Conservation (phyloP, 495 filamentous ascomycete species). For the Penicillium tannophilum region DNA sequence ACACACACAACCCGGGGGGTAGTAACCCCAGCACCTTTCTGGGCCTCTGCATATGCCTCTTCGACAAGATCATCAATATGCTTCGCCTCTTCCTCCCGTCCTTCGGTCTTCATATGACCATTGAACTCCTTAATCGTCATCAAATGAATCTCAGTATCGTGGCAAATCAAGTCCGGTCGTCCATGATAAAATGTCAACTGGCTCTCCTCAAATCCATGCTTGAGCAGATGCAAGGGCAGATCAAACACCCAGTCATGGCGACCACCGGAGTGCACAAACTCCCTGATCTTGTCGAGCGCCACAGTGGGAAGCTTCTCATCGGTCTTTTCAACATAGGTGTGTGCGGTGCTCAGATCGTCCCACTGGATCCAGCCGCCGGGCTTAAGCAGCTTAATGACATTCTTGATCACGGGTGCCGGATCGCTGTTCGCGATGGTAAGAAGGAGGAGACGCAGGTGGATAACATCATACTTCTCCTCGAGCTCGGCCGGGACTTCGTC, state of each 20-base stretch:
- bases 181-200: conserved; percentile 11
- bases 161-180: conserved; percentile 11
- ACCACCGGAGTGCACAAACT: conserved; percentile 16
- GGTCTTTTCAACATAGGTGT: conserved; percentile 15
- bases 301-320: conserved; percentile 2
- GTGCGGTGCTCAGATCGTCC: conserved; percentile 28
- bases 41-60: conserved; percentile 18
- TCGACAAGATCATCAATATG: conserved; percentile 17
- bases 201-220: conserved; percentile 18
- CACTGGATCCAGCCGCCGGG: conserved; percentile 45
- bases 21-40: conserved; percentile 17
- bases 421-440: conserved; percentile 29
- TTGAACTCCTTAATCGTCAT: conserved; percentile 19
- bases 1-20: conserved; percentile 14
- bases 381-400: conserved; percentile 32
- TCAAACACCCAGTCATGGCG: conserved; percentile 24
- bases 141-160: conserved; percentile 13
- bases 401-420: conserved; percentile 18
- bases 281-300: conserved; percentile 16
- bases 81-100: conserved; percentile 9
- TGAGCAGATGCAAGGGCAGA: conserved; percentile 7
- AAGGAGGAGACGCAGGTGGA: conserved; percentile 37
- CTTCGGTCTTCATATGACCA: conserved; percentile 10
- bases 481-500: conserved; percentile 24
- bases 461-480: conserved; percentile 33